Evolutionary conservation across 495 filamentous ascomycete species (phyloP).

Genomic region (Daldinia caldariorum): DNA sequence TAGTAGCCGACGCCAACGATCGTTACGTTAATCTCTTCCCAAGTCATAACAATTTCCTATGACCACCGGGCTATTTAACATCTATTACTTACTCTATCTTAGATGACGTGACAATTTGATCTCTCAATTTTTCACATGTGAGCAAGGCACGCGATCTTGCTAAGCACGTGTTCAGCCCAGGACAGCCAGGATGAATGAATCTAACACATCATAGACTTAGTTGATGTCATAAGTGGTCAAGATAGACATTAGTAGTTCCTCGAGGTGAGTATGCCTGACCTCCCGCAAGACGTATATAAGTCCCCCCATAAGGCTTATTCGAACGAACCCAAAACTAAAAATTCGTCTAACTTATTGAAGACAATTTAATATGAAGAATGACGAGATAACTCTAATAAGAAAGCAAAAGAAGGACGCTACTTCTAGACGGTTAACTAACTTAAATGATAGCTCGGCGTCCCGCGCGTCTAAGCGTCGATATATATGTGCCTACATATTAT

Average conservation of each 20-base stretch:
- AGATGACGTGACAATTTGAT: conserved; percentile 3
- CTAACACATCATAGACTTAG: conserved; percentile 8
- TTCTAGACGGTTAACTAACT: not conserved
- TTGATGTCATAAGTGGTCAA: conserved; percentile 41
- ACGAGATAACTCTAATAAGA: not conserved
- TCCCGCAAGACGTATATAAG: conserved; percentile 8
- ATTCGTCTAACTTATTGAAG: conserved; percentile 15
- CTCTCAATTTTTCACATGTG: conserved; percentile 22
- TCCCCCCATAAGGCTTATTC: conserved; percentile 1
- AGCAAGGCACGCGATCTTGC: conserved; percentile 26
- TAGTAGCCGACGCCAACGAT: not conserved
- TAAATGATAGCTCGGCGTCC: conserved; percentile 11
- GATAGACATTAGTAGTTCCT: conserved; percentile 7
- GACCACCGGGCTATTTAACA: not conserved
- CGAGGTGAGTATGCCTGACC: conserved; percentile 7
- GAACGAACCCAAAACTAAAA: not conserved
- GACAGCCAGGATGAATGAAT: conserved; percentile 11
- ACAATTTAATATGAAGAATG: conserved; percentile 11
- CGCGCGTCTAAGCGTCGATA: conserved; percentile 10
- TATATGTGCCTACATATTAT: conserved; percentile 1
- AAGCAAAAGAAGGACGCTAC: not conserved
- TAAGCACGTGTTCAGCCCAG: conserved; percentile 30
- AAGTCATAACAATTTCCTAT: not conserved
- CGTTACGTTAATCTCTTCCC: not conserved
- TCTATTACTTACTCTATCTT: not conserved